Evolutionary conservation across 176 grass and related monocot species (phyloP).

Genomic region (Oryza brachyantha): DNA sequence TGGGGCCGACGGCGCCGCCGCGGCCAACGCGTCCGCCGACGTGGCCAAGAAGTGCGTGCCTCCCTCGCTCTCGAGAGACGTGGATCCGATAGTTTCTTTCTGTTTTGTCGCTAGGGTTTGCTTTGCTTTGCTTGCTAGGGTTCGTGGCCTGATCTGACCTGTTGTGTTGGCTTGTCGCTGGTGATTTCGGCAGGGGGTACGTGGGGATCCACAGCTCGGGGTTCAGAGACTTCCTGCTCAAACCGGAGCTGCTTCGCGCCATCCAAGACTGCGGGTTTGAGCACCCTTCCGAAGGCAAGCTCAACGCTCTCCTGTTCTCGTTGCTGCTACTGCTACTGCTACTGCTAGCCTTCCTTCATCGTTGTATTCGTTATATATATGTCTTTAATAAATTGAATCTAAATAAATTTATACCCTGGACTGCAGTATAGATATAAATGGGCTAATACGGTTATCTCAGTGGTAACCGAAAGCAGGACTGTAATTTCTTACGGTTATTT

Average conservation of each 20-base stretch:
- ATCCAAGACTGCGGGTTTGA: constrained; percentile 99
- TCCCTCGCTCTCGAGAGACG: not conserved
- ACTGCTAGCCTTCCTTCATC: too few relatives aligned
- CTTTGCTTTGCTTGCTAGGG: too few relatives aligned
- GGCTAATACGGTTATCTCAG: not conserved
- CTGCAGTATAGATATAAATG: not conserved
- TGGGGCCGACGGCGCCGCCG: constrained; percentile 53
- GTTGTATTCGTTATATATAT: not conserved
- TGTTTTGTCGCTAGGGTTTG: not conserved
- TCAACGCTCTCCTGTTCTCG: not conserved
- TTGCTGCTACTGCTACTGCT: not conserved
- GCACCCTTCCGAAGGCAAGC: constrained; percentile 97
- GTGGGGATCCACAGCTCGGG: constrained; percentile 99
- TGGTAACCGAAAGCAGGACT: not conserved
- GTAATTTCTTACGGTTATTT: not conserved
- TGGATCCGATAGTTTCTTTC: not conserved
- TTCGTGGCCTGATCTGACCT: not conserved
- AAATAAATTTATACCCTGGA: too few relatives aligned
- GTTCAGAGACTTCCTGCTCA: constrained; percentile 96
- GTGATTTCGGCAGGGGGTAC: constrained; percentile 58
- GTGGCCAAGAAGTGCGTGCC: constrained; percentile 80
- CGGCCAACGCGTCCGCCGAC: constrained; percentile 67
- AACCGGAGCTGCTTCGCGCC: constrained; percentile 93
- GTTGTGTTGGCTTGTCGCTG: not conserved
- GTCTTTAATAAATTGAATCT: not conserved